Conservation (phyloP, 306 rosid species). For the Mimosa bimucronata region DNA sequence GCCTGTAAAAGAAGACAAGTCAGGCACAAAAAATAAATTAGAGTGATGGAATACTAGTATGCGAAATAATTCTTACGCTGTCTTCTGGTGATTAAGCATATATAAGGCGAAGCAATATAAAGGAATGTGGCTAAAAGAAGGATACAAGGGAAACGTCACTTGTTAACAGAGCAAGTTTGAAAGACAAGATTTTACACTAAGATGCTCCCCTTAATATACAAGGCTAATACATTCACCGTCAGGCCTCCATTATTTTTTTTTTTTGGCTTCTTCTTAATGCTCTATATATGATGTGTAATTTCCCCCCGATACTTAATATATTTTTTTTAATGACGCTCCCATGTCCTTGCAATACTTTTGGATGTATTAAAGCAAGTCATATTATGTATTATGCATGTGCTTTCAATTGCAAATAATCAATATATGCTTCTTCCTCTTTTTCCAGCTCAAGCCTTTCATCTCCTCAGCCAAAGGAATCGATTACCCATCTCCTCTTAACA, state of each 20-base stretch:
- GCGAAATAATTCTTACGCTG: not conserved
- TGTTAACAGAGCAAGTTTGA: not conserved
- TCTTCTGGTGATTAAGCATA: not conserved
- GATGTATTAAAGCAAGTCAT: not conserved
- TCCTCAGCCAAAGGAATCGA: not conserved
- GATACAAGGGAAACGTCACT: not conserved
- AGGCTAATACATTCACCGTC: too few relatives aligned
- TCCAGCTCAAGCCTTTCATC: not conserved
- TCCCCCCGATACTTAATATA: too few relatives aligned
- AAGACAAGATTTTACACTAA: not conserved
- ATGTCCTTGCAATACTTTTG: not conserved
- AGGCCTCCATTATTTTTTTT: too few relatives aligned
- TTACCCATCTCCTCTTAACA: not conserved
- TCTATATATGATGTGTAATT: too few relatives aligned
- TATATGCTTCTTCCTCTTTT: not conserved
- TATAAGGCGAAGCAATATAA: not conserved
- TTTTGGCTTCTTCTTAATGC: too few relatives aligned
- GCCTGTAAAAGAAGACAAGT: conserved; percentile 51
- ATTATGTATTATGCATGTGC: not conserved
- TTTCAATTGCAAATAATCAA: not conserved
- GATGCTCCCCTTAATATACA: too few relatives aligned
- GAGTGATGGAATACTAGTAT: conserved; percentile 48
- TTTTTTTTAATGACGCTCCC: not conserved
- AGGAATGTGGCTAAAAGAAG: not conserved
- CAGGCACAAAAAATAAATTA: conserved; percentile 60